Conservation (phyloP, 129 eudicot species). For the Daucus carota region DH1_v3.0 NC_030381.2:44046501-44047000, state of each 20-base stretch:
- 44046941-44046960: constrained; percentile 3
- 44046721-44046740: constrained; percentile 3
- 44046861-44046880: constrained; percentile 3
- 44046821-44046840: background rate
- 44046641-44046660: background rate
- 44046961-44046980: constrained; percentile 20
- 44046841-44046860: constrained; percentile 17
- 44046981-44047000: background rate
- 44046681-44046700: background rate
- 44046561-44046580: background rate
- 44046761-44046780: constrained; percentile 9
- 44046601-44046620: background rate
- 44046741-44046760: background rate
- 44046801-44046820: constrained; percentile 14
- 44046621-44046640: constrained; percentile 1
- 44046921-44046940: constrained; percentile 11
- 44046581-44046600: background rate
- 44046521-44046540: background rate
- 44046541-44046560: constrained; percentile 11
- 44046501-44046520: background rate
- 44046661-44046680: background rate
- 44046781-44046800: constrained; percentile 14
- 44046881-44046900: constrained; percentile 17
- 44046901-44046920: constrained; percentile 11
- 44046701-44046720: background rate